Evolutionary conservation across 257 asterid species (phyloP), one percentile per base, ranked within the genome.

Genomic region (Gynochthodes officinalis): DNA sequence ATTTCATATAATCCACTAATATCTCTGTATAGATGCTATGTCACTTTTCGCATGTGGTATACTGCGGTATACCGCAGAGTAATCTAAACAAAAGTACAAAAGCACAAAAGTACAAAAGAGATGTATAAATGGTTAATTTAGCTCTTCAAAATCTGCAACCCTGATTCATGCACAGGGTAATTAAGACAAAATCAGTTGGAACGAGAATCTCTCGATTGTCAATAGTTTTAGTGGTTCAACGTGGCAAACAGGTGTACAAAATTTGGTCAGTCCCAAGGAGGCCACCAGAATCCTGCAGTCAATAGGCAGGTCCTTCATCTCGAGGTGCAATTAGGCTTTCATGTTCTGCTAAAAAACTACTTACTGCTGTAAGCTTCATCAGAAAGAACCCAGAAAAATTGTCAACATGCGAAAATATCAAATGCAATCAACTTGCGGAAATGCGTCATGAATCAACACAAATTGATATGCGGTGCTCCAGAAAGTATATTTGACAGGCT

Each of bases 1-100:
- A 30, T 75, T 23, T 35, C 68, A 68, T 33, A n/a, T n/a, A n/a
- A n/a, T n/a, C n/a, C n/a, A n/a, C n/a, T n/a, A 44, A 35, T 4
- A 37, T 50, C 13, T 5, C 1, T 23, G 61, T 23, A 68, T 48
- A 63, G 15, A 7, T 50, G 1, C 39, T 37, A 44, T 65, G 21
- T 23, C 35, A 12, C 23, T 19, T 10, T 42, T 25, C 14, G 6
- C 18, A 8, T 43, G 54, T 40, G 55, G 48, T 62, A 62, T 62
- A 62, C 67, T 35, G 37, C 2, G 12, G 69, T 64, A 64, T 64
- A 64, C 69, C 42, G 40, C 4, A 2, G 1, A 21, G 4, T 1
- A 35, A 15, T 32, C 27, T 64, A 40, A 19, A 1, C 2, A n/a
- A n/a, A 72, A 6, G n/a, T n/a, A n/a, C n/a, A n/a, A n/a, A n/a